A percentile compares a stretch with the other conserved stretches of the same genome.
phyloP scores from a whole-genome alignment of 306 rosid genomes.

The Parietaria judaica region DNA sequence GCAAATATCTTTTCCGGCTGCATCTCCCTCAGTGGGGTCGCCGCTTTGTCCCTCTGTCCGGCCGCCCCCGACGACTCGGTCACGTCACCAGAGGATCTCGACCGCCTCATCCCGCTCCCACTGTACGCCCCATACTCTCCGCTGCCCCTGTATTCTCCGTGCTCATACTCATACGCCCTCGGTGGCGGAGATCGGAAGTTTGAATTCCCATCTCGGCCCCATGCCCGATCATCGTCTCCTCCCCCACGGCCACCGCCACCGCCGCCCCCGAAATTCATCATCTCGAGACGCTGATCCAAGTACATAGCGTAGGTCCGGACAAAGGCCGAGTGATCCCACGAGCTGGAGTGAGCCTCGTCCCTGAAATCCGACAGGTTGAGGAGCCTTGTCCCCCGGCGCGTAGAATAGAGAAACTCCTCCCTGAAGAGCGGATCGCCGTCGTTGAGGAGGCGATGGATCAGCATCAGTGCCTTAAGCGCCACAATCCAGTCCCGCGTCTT shows the following conservation, averaged over 20 bases:
- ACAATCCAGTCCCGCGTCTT: conserved; percentile 99
- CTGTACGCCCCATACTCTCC: conserved; percentile 30
- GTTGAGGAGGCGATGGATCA: conserved; percentile 68
- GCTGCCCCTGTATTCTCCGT: conserved; percentile 46
- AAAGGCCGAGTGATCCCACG: conserved; percentile 95
- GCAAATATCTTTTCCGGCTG: conserved; percentile 70
- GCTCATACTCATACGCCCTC: conserved; percentile 53
- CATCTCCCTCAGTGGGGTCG: conserved; percentile 90
- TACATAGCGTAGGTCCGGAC: conserved; percentile 83
- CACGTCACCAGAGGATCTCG: conserved; percentile 82
- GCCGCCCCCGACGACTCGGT: conserved; percentile 46
- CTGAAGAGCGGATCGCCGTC: conserved; percentile 71
- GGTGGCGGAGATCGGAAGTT: conserved; percentile 74
- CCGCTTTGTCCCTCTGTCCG: conserved; percentile 34
- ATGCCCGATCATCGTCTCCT: conserved; percentile 39
- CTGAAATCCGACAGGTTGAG: conserved; percentile 80
- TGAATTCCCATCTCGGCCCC: conserved; percentile 33
- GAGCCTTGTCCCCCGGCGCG: conserved; percentile 83
- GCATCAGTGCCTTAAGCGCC: conserved; percentile 70
- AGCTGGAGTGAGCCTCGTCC: conserved; percentile 94
- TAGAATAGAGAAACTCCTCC: conserved; percentile 85
- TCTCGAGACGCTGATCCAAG: conserved; percentile 81
- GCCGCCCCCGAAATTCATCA: conserved; percentile 45
- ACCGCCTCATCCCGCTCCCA: conserved; percentile 61
- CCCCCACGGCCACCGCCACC: conserved; percentile 27